Evolutionary conservation across 192 early-diverging fungal genomes (phyloP).

Genomic region (Rhizoclosmatium globosum): DNA sequence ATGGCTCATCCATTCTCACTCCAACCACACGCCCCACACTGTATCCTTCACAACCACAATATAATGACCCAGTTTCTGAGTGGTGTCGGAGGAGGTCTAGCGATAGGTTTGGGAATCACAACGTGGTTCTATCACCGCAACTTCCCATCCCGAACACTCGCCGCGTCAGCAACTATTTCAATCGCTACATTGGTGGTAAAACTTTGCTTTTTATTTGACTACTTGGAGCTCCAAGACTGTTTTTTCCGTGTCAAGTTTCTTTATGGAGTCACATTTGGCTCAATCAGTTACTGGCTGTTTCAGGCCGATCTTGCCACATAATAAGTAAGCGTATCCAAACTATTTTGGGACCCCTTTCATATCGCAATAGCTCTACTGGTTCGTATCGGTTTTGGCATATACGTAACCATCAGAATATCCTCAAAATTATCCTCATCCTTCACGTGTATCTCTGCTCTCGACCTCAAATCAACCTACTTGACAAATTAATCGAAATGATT

Average conservation of each 20-base stretch:
- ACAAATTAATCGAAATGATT: not conserved
- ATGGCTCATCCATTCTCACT: too few relatives aligned
- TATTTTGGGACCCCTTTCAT: not conserved
- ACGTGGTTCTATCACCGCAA: not conserved
- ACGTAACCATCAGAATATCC: not conserved
- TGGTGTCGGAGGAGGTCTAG: not conserved
- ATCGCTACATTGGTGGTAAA: not conserved
- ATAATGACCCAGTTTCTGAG: not conserved
- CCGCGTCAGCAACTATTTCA: not conserved
- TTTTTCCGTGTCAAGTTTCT: not conserved
- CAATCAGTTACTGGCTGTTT: not conserved
- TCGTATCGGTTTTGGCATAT: not conserved
- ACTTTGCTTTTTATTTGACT: not conserved
- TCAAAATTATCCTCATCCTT: not conserved
- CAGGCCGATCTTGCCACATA: not conserved
- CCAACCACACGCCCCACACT: too few relatives aligned
- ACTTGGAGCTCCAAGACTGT: not conserved
- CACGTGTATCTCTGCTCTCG: not conserved
- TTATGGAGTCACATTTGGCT: not conserved
- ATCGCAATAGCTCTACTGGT: not conserved
- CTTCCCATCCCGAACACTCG: not conserved
- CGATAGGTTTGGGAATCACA: not conserved
- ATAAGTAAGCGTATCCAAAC: not conserved
- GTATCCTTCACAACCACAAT: not conserved
- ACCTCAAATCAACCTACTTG: not conserved